Evolutionary conservation across 2,329 filamentous ascomycete genomes (phyloP), one percentile per base, ranked within the genome.

Genomic region (Hypoxylon sp.): DNA sequence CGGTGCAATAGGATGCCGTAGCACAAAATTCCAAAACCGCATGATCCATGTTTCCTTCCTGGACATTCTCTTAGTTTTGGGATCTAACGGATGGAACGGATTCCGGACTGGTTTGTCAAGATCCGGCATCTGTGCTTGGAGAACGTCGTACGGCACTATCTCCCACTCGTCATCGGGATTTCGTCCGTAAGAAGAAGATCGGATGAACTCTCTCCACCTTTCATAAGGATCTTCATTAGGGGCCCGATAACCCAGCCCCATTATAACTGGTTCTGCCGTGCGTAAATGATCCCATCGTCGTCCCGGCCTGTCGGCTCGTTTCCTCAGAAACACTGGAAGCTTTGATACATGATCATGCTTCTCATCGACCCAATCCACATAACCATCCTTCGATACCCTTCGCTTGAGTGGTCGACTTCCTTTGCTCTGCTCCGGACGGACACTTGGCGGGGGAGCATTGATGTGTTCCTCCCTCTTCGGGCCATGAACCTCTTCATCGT

Each of bases 1-100:
- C 2, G 96, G 96, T 0, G 97, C 92, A 71, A 98, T 90, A 11
- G 94, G 92, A 76, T 94, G 94, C 65, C 91, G 90, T 75, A 97
- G 84, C 29, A 97, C 84, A 39, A 88, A 87, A 58, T 87, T 86
- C 84, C 92, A 91, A 55, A 91, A 80, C 61, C 89, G 86, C 76
- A 89, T 87, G 68, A 81, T 72, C 61, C 74, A 77, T 39, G 75
- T 77, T 63, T 77, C 78, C 70, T 81, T 80, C 61, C 78, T 75
- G 3, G 77, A 76, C 3, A 71, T 72, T 63, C 76, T 70, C 54
- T 78, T 73, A 65, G 74, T 74, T 58, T 79, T 79, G 22, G 78
- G 76, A 73, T 81, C 80, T 42, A 80, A 74, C 8, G 79, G 75
- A 62, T 81, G 79, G 70, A 81, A 77, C 59, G 81, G 80, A 68